Evolutionary conservation across 2,329 filamentous ascomycete genomes (phyloP).

Genomic region (Colletotrichum melonis): DNA sequence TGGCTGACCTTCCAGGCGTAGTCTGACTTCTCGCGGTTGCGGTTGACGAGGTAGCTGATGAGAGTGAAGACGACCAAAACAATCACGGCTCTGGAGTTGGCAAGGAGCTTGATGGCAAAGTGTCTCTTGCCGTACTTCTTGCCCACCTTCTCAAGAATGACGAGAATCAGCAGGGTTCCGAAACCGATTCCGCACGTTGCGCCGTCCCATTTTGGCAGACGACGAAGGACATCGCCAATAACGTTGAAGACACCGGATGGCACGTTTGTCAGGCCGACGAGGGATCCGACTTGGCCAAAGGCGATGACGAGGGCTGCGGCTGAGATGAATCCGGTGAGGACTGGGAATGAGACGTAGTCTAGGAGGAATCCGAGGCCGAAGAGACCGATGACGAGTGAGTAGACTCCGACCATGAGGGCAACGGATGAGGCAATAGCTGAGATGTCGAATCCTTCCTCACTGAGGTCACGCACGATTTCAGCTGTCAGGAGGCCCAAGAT

Average conservation of each 20-base stretch:
- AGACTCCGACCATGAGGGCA: slow-evolving; percentile 72
- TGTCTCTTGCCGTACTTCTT: slow-evolving; percentile 70
- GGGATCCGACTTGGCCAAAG: slow-evolving; percentile 70
- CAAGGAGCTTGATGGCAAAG: slow-evolving; percentile 68
- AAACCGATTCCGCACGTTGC: slow-evolving; percentile 78
- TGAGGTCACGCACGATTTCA: slow-evolving; percentile 66
- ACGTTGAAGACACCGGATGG: slow-evolving; percentile 30
- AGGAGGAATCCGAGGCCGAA: slow-evolving; percentile 73
- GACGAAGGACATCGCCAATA: slow-evolving; percentile 29
- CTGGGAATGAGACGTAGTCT: slow-evolving; percentile 75
- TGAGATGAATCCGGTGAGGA: slow-evolving; percentile 74
- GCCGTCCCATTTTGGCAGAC: slow-evolving; percentile 52
- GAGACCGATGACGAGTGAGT: slow-evolving; percentile 68
- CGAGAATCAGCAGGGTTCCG: slow-evolving; percentile 65
- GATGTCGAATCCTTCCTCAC: slow-evolving; percentile 50
- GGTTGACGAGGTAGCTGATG: slow-evolving; percentile 73
- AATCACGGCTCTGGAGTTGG: slow-evolving; percentile 71
- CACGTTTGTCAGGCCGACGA: slow-evolving; percentile 62
- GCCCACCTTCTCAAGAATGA: slow-evolving; percentile 68
- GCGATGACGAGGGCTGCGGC: slow-evolving; percentile 74
- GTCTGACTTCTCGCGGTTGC: slow-evolving; percentile 55
- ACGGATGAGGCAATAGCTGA: slow-evolving; percentile 68
- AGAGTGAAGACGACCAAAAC: slow-evolving; percentile 71
- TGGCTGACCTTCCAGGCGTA: slow-evolving; percentile 69
- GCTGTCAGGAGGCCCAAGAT: slow-evolving; percentile 72